phyloP scores from a whole-genome alignment of 2,329 filamentous ascomycete genomes.

The Lecanicillium sp. region DNA sequence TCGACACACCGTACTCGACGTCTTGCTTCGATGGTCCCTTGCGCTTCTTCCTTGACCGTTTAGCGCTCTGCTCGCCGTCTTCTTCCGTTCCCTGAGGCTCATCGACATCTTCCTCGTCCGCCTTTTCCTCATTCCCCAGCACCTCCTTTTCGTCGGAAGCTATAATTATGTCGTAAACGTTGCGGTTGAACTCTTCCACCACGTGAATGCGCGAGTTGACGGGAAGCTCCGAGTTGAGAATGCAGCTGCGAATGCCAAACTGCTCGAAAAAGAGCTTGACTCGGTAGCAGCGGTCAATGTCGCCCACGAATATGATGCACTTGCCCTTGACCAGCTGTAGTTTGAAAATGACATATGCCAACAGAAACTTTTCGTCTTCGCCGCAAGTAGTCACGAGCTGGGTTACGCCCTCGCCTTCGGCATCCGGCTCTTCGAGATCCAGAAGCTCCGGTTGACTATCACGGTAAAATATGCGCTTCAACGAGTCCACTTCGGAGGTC shows the following conservation, averaged over 20 bases:
- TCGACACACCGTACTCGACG: slow-evolving; percentile 89
- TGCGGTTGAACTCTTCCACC: slow-evolving; percentile 94
- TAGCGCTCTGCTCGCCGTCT: slow-evolving; percentile 17
- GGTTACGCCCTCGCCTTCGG: slow-evolving; percentile 66
- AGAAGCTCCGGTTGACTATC: slow-evolving; percentile 61
- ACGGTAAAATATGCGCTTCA: slow-evolving; percentile 80
- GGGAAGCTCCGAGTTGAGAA: slow-evolving; percentile 89
- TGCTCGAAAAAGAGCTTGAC: slow-evolving; percentile 94
- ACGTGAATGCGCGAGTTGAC: slow-evolving; percentile 91
- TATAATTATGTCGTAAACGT: slow-evolving; percentile 96
- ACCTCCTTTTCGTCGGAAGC: slow-evolving; percentile 83
- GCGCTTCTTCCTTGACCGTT: slow-evolving; percentile 49
- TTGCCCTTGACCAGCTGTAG: slow-evolving; percentile 91
- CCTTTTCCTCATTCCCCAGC: slow-evolving; percentile 54
- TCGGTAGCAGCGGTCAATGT: slow-evolving; percentile 82
- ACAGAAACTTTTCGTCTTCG: slow-evolving; percentile 95
- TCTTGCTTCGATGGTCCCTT: slow-evolving; percentile 55
- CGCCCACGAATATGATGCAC: slow-evolving; percentile 63
- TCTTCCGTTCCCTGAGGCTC: slow-evolving; percentile 33
- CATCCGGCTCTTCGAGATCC: slow-evolving; percentile 75
- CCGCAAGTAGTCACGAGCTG: slow-evolving; percentile 88
- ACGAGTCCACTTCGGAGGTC: slow-evolving; percentile 74
- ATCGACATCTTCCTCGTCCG: slow-evolving; percentile 24
- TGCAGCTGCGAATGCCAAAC: slow-evolving; percentile 88
- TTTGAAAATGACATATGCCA: slow-evolving; percentile 93